phyloP scores from a whole-genome alignment of 768 basidiomycete species.

The Russula emetica region DNA sequence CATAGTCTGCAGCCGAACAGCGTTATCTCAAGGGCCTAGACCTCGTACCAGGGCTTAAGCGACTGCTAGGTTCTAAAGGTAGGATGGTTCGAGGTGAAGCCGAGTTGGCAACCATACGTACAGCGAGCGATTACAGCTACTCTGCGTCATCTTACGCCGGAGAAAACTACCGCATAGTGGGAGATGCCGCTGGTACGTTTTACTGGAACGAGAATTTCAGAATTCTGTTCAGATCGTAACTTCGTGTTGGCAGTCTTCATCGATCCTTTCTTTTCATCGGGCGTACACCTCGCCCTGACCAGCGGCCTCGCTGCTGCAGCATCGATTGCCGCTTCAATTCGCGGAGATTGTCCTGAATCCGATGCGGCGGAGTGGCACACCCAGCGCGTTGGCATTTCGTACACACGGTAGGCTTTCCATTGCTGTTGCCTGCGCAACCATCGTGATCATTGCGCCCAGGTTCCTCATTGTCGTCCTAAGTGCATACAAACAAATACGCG shows the following conservation, averaged over 20 bases:
- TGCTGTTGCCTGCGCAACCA: background rate
- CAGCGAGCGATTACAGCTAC: constrained; percentile 40
- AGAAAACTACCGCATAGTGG: constrained; percentile 35
- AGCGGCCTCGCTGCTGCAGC: too few species aligned
- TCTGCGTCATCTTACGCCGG: constrained; percentile 35
- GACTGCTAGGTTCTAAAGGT: constrained; percentile 33
- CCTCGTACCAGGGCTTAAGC: constrained; percentile 35
- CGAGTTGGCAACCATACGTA: constrained; percentile 31
- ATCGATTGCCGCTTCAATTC: too few species aligned
- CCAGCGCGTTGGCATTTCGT: constrained; percentile 45
- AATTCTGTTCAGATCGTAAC: background rate
- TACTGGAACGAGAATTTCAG: too few species aligned
- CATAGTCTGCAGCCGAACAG: constrained; percentile 26
- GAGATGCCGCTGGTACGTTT: constrained; percentile 38
- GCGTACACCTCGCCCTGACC: too few species aligned
- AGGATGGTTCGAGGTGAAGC: constrained; percentile 28
- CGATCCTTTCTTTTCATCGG: constrained; percentile 61
- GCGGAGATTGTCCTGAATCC: too few species aligned
- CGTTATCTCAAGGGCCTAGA: constrained; percentile 34
- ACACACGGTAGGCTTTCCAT: constrained; percentile 40
- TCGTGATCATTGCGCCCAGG: constrained; percentile 1
- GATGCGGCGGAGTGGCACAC: too few species aligned
- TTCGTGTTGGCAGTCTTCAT: constrained; percentile 45
- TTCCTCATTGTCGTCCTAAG: constrained; percentile 36
- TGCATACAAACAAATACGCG: constrained; percentile 43